These are phyloP conservation scores for Penicillium cataractarum DNA, from an alignment of 495 filamentous ascomycete genomes.

Conservation along the genomic window DNA sequence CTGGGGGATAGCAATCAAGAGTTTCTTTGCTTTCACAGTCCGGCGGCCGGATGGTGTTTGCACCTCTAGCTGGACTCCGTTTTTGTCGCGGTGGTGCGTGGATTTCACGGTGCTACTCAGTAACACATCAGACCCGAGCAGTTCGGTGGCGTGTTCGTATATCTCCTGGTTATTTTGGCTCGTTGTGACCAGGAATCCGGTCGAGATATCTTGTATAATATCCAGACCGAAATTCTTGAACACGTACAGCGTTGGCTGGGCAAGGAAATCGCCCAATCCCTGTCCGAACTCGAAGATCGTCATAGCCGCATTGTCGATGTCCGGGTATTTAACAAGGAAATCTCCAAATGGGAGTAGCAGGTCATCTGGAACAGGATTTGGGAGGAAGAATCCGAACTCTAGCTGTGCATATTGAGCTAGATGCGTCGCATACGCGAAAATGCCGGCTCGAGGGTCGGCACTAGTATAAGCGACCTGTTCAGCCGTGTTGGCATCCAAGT, in stretches of 20 bases:
- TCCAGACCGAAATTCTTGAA: conserved; percentile 31
- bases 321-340: conserved; percentile 50
- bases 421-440: conserved; percentile 42
- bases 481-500: conserved; percentile 41
- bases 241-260: conserved; percentile 32
- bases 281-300: conserved; percentile 35
- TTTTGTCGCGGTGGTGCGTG: conserved; percentile 27
- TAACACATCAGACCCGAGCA: conserved; percentile 36
- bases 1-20: conserved; percentile 51
- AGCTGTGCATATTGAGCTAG: conserved; percentile 37
- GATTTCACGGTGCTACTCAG: conserved; percentile 34
- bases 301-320: conserved; percentile 29
- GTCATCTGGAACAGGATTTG: conserved; percentile 54
- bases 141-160: conserved; percentile 38
- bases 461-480: conserved; percentile 45
- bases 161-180: conserved; percentile 44
- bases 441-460: conserved; percentile 28
- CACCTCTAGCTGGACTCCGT: conserved; percentile 35
- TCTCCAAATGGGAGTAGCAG: conserved; percentile 52
- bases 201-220: conserved; percentile 21
- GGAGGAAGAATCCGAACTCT: conserved; percentile 47
- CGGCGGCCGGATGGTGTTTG: conserved; percentile 36
- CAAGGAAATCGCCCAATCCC: conserved; percentile 44
- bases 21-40: conserved; percentile 47
- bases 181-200: conserved; percentile 28